These are phyloP conservation scores for Beauveria sp. DNA, from an alignment of 2,329 filamentous ascomycete species.

Conservation along the genomic window DNA sequence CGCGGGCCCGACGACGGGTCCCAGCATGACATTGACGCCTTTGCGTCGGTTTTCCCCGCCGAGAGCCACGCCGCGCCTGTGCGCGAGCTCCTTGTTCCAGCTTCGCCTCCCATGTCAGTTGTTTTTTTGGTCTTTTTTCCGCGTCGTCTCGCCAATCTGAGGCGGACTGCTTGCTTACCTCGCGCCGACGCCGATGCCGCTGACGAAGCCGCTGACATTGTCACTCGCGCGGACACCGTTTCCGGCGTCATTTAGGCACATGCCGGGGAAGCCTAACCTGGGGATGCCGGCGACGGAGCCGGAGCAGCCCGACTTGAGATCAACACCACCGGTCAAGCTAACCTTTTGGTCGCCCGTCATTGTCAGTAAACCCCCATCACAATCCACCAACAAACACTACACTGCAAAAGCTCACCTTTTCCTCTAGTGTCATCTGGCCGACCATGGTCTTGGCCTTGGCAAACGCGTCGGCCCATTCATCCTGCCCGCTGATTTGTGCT, in stretches of 20 bases:
- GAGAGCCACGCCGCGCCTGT: conserved; percentile 1
- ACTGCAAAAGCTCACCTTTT: conserved; percentile 37
- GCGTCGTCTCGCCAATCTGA: conserved; percentile 23
- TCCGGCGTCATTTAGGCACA: conserved; percentile 42
- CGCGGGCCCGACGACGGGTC: conserved; percentile 62
- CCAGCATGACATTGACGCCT: conserved; percentile 59
- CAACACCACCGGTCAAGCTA: conserved; percentile 42
- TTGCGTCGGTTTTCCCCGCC: conserved; percentile 7
- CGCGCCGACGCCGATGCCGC: conserved; percentile 39
- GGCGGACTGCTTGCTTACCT: conserved; percentile 35
- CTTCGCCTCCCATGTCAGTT: conserved; percentile 44
- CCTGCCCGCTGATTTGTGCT: conserved; percentile 26
- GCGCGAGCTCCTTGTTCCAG: conserved; percentile 38
- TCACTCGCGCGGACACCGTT: conserved; percentile 42
- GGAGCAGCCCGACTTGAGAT: conserved; percentile 42
- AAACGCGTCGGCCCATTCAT: conserved; percentile 50
- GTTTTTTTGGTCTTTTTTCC: conserved; percentile 35
- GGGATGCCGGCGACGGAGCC: conserved; percentile 39
- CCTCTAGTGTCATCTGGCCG: conserved; percentile 55
- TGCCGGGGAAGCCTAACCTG: conserved; percentile 35
- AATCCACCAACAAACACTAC: not conserved
- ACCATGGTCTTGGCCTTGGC: conserved; percentile 49
- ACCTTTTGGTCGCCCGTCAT: not conserved
- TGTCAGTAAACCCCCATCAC: not conserved
- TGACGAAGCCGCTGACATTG: conserved; percentile 39